Conservation (phyloP, 2,329 filamentous ascomycete species). For the Rhynchosporium agropyri region DNA sequence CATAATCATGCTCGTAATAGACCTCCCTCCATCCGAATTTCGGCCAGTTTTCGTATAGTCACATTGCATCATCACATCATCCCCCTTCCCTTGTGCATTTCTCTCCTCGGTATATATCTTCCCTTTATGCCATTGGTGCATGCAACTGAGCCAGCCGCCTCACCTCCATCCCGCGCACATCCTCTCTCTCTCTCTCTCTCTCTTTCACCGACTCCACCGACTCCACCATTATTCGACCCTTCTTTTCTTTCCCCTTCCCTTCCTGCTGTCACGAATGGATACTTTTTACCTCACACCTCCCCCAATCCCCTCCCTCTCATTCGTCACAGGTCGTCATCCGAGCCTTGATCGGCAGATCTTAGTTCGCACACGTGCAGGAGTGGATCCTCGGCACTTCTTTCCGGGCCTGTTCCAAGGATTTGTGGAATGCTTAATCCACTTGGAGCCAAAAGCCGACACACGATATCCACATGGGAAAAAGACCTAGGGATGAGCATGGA, state of each 20-base stretch:
- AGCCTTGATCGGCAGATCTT: constrained; percentile 9
- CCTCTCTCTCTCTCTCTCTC: background rate
- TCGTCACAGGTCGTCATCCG: background rate
- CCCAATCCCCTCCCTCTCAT: background rate
- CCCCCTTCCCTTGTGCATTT: too few species aligned
- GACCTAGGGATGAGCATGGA: background rate
- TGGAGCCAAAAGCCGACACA: background rate
- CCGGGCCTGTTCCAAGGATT: background rate
- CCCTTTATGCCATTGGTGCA: too few species aligned
- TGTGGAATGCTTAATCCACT: background rate
- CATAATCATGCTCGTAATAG: too few species aligned
- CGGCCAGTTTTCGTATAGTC: too few species aligned
- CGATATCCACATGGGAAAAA: background rate
- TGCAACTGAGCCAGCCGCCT: too few species aligned
- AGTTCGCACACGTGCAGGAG: constrained; percentile 3
- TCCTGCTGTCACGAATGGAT: constrained; percentile 2
- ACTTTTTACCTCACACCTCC: constrained; percentile 7
- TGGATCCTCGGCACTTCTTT: background rate
- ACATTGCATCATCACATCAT: too few species aligned
- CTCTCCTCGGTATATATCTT: too few species aligned
- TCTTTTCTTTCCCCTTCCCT: background rate
- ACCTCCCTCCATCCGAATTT: too few species aligned
- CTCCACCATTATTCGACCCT: background rate
- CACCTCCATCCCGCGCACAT: too few species aligned
- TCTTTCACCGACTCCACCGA: background rate